phyloP scores from a whole-genome alignment of 805 yeast genomes.

The Brettanomyces custersianus region DNA sequence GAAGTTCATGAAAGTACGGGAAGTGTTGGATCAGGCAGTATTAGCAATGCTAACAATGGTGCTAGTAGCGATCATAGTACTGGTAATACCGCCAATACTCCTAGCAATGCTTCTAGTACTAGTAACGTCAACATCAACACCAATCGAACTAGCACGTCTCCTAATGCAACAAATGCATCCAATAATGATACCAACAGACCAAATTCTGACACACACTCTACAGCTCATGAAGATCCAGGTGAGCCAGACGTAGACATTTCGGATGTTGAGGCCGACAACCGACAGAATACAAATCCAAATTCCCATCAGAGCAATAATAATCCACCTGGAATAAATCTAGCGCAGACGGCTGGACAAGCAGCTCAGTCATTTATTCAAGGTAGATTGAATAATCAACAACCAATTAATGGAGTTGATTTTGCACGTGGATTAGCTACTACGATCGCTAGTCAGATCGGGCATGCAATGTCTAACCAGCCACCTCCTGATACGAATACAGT shows the following conservation, averaged over 20 bases:
- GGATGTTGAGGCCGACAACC: neutral
- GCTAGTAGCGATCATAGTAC: neutral
- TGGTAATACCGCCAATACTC: too few relatives aligned
- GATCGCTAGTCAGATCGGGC: constrained; percentile 5
- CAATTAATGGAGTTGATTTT: constrained; percentile 4
- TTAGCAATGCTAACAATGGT: constrained; percentile 1
- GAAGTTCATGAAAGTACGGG: too few relatives aligned
- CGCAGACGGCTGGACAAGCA: neutral
- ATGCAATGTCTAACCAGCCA: constrained; percentile 2
- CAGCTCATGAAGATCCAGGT: neutral
- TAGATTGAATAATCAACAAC: neutral
- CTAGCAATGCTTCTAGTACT: too few relatives aligned
- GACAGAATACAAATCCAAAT: neutral
- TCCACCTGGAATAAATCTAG: neutral
- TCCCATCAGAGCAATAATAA: neutral
- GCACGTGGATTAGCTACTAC: constrained; percentile 7
- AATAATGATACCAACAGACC: neutral
- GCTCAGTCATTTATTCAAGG: neutral
- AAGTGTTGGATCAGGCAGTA: constrained; percentile 1
- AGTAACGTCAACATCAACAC: neutral
- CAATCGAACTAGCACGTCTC: neutral
- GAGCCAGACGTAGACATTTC: constrained; percentile 1
- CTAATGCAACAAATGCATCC: neutral
- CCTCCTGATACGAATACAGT: neutral
- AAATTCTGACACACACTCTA: neutral